Base-by-base conservation (phyloP, 768 basidiomycete genomes). In the Cyathus striatus region DNA sequence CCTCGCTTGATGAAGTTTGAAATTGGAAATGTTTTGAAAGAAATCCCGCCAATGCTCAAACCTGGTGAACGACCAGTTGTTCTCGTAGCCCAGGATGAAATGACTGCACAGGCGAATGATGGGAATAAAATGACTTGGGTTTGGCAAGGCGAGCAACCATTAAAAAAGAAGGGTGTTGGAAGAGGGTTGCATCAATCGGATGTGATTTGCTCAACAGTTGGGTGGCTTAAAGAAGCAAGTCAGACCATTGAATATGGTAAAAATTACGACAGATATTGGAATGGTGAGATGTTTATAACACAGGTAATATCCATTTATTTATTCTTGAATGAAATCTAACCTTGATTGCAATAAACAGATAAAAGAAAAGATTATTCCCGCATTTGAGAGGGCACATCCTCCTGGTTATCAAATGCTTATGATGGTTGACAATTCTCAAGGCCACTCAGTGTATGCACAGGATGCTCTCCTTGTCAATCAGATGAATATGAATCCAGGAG, bases 361-460 rank as follows among this genome's bases (percentile, higher is more conserved):
- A 7, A 23, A 26, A 1, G 55, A 57, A 38, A 59, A 57, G 41
- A 59, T 63, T 21, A 60, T 62, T 21, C 60, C 59, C 7, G 55
- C 53, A 14, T 63, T 63, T 42, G 57, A 65, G 40, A 13, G 22
- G 10, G 53, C 38, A 38, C 69, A 65, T 49, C 54, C 54, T 1
- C 55, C 60, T 3, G 56, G 50, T 18, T 65, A 61, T 50, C 60
- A 64, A 38, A 63, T 60, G 2, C 48, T 72, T 0, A 50, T 72
- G 30, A 46, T 70, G 40, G 58, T 73, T 41, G 64, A 72, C 44
- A 63, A 72, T 41, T 73, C 69, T 3, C 68, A 71, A 42, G 69
- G 69, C 0, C 66, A 69, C 43, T 54, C 58, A 6, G 64, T 65
- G 37, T 73, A 68, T 55, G 44, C 60, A 1, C 48, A 43, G 1